Evolutionary conservation across 805 yeast species (phyloP), one percentile per base, ranked within the genome.

Genomic region (Saccharomycopsis amapae): DNA sequence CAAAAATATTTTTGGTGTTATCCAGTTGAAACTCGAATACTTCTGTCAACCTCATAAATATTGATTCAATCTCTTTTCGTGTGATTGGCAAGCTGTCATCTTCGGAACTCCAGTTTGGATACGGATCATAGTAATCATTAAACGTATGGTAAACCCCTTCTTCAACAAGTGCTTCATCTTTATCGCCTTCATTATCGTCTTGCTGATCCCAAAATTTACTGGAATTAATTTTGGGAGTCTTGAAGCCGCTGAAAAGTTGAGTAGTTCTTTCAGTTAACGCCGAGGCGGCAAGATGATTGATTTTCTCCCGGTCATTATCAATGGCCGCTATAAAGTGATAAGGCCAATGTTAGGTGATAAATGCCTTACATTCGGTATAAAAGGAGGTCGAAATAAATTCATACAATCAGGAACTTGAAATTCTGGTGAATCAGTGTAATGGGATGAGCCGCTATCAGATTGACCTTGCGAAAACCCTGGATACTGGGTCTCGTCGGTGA

Each of bases 211-310:
- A 70, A n/a, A n/a, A n/a, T 38, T 74, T 86, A 6, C 88, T 89
- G 64, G 86, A 86, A 1, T 95, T 86, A 62, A 86, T 78, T 58
- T 87, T 86, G 50, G 95, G 95, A 58, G 86, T 85, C 65, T 88
- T 96, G 95, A 88, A 88, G 45, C 96, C 96, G 52, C 96, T 96
- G 57, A 85, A 88, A 2, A 95, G 94, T 65, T 76, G 73, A 5
- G 78, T 55, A 36, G 62, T 59, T 44, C 55, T 48, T 10, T 58
- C 64, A 6, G 62, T 59, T 23, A 60, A 43, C 6, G 64, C 63
- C 7, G 50, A 46, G 19, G 10, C 15, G 15, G 17, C 5, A 31
- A 31, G 6, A 9, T 31, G 34, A 31, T 31, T 31, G 5, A 5
- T 7, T 7, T n/a, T 7, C 15, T 6, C 15, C 17, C 17, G 6